Conservation (phyloP, 305 asterid species). For the Lippia alba region DNA sequence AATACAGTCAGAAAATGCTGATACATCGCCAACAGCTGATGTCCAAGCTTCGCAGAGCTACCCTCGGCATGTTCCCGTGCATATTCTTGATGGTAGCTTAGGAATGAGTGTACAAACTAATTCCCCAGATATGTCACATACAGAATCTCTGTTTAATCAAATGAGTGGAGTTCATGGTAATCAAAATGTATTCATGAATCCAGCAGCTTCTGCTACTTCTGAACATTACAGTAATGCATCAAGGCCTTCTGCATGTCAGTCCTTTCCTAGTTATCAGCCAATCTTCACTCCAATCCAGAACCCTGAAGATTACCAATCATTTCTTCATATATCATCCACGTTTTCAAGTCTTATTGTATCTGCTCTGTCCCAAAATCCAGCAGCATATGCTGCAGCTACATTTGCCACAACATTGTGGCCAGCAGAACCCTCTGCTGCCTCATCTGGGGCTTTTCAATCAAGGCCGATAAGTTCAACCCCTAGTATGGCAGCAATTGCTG, state of each 20-base stretch:
- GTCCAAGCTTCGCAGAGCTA: slow-evolving; percentile 57
- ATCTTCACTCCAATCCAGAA: slow-evolving; percentile 58
- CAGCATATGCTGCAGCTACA: slow-evolving; percentile 92
- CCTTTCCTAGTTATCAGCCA: slow-evolving; percentile 70
- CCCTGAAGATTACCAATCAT: slow-evolving; percentile 69
- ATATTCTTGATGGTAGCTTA: slow-evolving; percentile 76
- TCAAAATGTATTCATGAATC: slow-evolving; percentile 51
- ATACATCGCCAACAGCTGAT: slow-evolving; percentile 42
- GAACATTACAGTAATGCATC: slow-evolving; percentile 59
- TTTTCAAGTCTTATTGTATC: slow-evolving; percentile 82
- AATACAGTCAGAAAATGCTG: slow-evolving; percentile 52
- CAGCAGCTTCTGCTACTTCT: slow-evolving; percentile 56
- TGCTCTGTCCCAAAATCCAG: slow-evolving; percentile 81
- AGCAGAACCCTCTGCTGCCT: slow-evolving; percentile 44
- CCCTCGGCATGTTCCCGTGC: slow-evolving; percentile 84
- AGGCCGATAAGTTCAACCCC: slow-evolving; percentile 61
- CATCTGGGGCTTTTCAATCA: slow-evolving; percentile 48
- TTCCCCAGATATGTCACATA: slow-evolving; percentile 44
- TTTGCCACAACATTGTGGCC: slow-evolving; percentile 86
- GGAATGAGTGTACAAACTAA: slow-evolving; percentile 45
- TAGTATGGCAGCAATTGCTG: slow-evolving; percentile 79
- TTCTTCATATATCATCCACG: slow-evolving; percentile 65
- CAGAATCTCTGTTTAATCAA: slow-evolving; percentile 52
- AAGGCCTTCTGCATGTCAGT: slow-evolving; percentile 59
- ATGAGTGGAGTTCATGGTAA: slow-evolving; percentile 51